Conservation (phyloP, 2,329 filamentous ascomycete genomes). For the Byssochlamys sp. region DNA sequence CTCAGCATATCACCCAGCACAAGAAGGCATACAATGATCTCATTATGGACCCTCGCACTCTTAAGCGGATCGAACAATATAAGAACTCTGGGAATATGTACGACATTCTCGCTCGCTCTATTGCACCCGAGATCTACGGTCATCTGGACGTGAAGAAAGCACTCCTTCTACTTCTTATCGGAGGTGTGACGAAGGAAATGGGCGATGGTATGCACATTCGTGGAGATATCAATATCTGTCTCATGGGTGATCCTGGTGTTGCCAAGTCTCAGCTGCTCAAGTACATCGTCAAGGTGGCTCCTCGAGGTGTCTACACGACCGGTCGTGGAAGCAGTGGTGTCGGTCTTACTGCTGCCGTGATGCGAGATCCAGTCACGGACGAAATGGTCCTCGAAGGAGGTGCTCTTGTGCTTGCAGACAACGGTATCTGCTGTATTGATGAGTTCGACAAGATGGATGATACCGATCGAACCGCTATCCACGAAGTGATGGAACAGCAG, state of each 20-base stretch:
- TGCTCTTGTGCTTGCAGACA: conserved; percentile 68
- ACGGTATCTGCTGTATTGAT: conserved; percentile 75
- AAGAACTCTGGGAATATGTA: conserved; percentile 83
- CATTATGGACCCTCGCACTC: conserved; percentile 66
- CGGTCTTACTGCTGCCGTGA: conserved; percentile 71
- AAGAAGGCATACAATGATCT: conserved; percentile 97
- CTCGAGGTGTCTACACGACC: conserved; percentile 77
- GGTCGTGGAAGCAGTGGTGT: conserved; percentile 73
- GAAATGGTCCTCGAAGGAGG: conserved; percentile 73
- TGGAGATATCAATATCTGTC: conserved; percentile 94
- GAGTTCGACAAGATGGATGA: conserved; percentile 84
- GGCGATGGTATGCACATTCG: conserved; percentile 97
- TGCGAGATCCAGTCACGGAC: conserved; percentile 68
- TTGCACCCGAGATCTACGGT: conserved; percentile 93
- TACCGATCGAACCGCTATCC: conserved; percentile 65
- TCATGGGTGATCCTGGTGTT: conserved; percentile 99
- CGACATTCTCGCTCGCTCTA: conserved; percentile 88
- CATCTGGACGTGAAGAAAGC: conserved; percentile 98
- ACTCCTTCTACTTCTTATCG: conserved; percentile 84
- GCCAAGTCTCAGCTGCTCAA: conserved; percentile 97
- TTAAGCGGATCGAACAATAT: conserved; percentile 76
- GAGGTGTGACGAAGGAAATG: conserved; percentile 92
- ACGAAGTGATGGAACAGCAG: conserved; percentile 84
- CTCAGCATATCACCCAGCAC: conserved; percentile 85
- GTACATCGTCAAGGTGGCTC: conserved; percentile 96